A percentile compares a stretch with the other conserved stretches of the same genome.
phyloP scores from a whole-genome alignment of 139 green algal genomes.

The Penium margaritaceum region DNA sequence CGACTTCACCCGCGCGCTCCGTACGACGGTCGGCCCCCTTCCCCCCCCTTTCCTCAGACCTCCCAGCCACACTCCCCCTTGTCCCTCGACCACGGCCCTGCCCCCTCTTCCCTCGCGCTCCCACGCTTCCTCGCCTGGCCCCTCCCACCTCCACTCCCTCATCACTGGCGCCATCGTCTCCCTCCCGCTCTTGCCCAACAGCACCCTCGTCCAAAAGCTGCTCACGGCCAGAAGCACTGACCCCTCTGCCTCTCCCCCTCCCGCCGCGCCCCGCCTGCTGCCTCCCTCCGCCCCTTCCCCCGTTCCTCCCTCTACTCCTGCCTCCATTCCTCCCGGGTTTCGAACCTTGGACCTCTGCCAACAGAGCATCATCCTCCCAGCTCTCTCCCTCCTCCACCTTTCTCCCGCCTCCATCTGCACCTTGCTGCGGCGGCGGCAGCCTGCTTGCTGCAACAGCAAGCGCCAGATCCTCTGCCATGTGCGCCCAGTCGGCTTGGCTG shows the following conservation, averaged over 20 bases:
- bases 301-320: constrained; percentile 7
- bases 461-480: too few relatives aligned
- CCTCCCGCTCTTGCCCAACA: neutral
- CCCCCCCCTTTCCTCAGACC: too few relatives aligned
- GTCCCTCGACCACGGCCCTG: too few relatives aligned
- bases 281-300: constrained; percentile 48
- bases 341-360: neutral
- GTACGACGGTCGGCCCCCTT: too few relatives aligned
- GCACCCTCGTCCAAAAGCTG: neutral
- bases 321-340: constrained; percentile 2
- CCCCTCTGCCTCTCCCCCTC: neutral
- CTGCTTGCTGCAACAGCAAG: too few relatives aligned
- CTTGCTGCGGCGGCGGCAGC: neutral
- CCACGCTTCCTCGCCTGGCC: neutral
- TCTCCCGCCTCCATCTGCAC: neutral
- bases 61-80: too few relatives aligned
- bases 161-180: neutral
- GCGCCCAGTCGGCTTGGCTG: too few relatives aligned
- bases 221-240: neutral
- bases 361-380: neutral
- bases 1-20: too few relatives aligned
- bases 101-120: too few relatives aligned
- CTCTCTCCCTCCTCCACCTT: neutral
- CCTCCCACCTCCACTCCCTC: neutral
- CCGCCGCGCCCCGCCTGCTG: constrained; percentile 31